Percentiles rank a stretch among this genome's conserved stretches.
These are phyloP conservation scores for Cladophialophora yegresii DNA, from an alignment of 2,329 filamentous ascomycete species.

Conservation along the genomic window DNA sequence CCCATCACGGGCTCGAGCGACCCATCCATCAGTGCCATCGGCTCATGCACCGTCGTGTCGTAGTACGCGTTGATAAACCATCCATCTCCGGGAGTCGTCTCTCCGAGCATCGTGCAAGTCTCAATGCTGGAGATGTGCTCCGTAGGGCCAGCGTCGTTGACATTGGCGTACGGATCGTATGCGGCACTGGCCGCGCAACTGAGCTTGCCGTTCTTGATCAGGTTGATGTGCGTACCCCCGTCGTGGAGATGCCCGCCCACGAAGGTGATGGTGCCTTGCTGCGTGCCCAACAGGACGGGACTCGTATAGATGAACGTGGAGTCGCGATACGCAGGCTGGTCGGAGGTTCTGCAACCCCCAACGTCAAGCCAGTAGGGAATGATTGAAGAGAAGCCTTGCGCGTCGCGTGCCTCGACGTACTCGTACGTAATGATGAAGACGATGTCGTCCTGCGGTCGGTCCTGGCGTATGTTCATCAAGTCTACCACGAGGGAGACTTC, in stretches of 20 bases:
- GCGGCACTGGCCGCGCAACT: slow-evolving; percentile 12
- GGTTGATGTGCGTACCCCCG: slow-evolving; percentile 22
- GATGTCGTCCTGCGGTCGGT: slow-evolving; percentile 13
- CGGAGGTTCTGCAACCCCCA: slow-evolving; percentile 15
- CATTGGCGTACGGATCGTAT: slow-evolving; percentile 7
- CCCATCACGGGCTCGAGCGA: slow-evolving; percentile 28
- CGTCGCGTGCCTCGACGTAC: slow-evolving; percentile 4
- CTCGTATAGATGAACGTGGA: slow-evolving; percentile 19
- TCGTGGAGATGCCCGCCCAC: slow-evolving; percentile 25
- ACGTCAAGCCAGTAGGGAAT: slow-evolving; percentile 23
- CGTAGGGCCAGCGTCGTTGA: not conserved
- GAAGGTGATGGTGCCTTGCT: slow-evolving; percentile 13
- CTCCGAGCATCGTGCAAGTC: not conserved
- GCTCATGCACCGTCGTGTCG: slow-evolving; percentile 18
- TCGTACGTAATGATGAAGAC: slow-evolving; percentile 25
- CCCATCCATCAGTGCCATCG: slow-evolving; percentile 22
- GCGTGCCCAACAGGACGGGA: not conserved
- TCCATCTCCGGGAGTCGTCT: slow-evolving; percentile 7
- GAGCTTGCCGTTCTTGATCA: slow-evolving; percentile 17
- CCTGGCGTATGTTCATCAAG: slow-evolving; percentile 23
- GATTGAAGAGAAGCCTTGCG: slow-evolving; percentile 4
- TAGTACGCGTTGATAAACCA: slow-evolving; percentile 22
- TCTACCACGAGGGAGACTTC: slow-evolving; percentile 17
- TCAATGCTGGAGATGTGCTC: slow-evolving; percentile 25
- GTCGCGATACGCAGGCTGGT: slow-evolving; percentile 14